Evolutionary conservation across 2,329 filamentous ascomycete genomes (phyloP).

Genomic region (Chrysosporium keratinophilum): DNA sequence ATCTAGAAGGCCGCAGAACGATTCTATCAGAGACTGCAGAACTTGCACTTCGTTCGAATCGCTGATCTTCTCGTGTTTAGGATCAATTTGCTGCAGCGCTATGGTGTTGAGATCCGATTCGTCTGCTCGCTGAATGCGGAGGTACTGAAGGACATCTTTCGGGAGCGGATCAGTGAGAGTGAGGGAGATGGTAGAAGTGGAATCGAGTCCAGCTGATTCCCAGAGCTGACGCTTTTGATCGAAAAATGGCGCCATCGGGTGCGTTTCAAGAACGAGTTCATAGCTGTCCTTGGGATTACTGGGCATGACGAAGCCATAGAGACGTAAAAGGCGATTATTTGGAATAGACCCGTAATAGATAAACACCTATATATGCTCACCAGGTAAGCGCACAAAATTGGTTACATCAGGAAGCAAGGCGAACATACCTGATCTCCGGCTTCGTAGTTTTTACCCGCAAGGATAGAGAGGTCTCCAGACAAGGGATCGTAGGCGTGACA

Average conservation of each 20-base stretch:
- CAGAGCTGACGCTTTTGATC: conserved; percentile 30
- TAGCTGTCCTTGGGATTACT: conserved; percentile 31
- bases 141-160: conserved; percentile 28
- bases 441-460: conserved; percentile 24
- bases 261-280: conserved; percentile 30
- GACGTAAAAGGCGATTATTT: conserved; percentile 30
- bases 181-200: conserved; percentile 27
- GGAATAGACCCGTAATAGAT: conserved; percentile 28
- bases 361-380: conserved; percentile 20
- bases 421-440: conserved; percentile 24
- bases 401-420: conserved; percentile 15
- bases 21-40: conserved; percentile 27
- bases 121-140: conserved; percentile 28
- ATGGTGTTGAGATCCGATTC: conserved; percentile 24
- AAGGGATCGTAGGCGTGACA: conserved; percentile 29
- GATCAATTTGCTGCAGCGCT: conserved; percentile 17
- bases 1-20: conserved; percentile 24
- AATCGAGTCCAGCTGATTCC: conserved; percentile 26
- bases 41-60: conserved; percentile 27
- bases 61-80: conserved; percentile 23
- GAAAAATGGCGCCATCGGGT: conserved; percentile 27
- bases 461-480: conserved; percentile 27
- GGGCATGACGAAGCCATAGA: conserved; percentile 32
- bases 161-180: conserved; percentile 28
- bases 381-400: conserved; percentile 16